Evolutionary conservation across 257 asterid species (phyloP), one percentile per base, ranked within the genome.

Genomic region (Salvia splendens): DNA sequence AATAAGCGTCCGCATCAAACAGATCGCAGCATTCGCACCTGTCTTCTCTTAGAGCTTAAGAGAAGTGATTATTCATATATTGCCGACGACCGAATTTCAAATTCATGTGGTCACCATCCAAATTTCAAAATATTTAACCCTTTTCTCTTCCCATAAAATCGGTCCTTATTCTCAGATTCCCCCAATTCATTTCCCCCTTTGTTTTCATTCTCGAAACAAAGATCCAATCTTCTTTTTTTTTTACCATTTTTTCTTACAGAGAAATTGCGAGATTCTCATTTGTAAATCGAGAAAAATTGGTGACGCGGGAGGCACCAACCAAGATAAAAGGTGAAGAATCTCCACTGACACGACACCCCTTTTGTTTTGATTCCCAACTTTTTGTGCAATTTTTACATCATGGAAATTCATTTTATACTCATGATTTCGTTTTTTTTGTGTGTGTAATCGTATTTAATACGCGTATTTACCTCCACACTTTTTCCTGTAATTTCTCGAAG

Each of bases 301-400:
- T 81, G 92, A 70, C 85, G 84, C 83, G 65, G 50, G 65, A 71
- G 87, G 71, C 82, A 70, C 78, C 80, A 43, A 78, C 71, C 75
- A 40, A 67, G 68, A 48, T 24, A 63, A 75, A 79, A 79, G 81
- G 86, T 72, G 69, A 76, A 80, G 81, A 80, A 80, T 85, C 80
- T 75, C 79, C 61, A 73, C 82, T 81, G 84, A 61, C 77, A 70
- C 43, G 77, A 57, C 71, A 78, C 73, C 74, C 78, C 78, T 69
- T 74, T 75, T 70, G 71, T 64, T 62, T 70, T n/a, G 58, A 72
- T 72, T 78, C 75, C 65, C 56, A 63, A 28, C 57, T 69, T 74
- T 80, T 78, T 33, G 69, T 68, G 84, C 64, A 32, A 69, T 76
- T 65, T 76, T 65, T 74, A 33, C 68, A 57, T 52, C 48, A 12